These are phyloP conservation scores for Sanghuangporus sanghuang DNA, from an alignment of 1,284 basidiomycete species.

Conservation along the genomic window DNA sequence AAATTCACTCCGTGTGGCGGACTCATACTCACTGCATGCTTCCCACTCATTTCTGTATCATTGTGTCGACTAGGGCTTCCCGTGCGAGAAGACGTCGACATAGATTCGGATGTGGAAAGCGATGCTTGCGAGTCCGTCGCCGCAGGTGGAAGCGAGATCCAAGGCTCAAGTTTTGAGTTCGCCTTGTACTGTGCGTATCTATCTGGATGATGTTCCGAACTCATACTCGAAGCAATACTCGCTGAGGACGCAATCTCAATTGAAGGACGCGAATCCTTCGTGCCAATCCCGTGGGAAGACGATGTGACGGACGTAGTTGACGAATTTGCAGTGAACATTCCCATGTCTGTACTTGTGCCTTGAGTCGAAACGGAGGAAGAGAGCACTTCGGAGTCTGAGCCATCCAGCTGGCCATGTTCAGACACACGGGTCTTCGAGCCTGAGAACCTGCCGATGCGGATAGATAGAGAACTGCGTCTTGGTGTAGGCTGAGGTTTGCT, in stretches of 20 bases:
- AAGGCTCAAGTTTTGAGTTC: conserved; percentile 9
- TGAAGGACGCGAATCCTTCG: conserved; percentile 11
- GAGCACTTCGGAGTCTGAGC: conserved; percentile 14
- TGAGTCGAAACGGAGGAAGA: conserved; percentile 13
- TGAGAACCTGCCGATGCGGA: conserved; percentile 10
- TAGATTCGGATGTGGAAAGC: conserved; percentile 12
- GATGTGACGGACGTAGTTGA: conserved; percentile 15
- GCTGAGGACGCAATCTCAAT: conserved; percentile 11
- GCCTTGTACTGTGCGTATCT: conserved; percentile 2
- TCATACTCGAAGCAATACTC: conserved; percentile 2
- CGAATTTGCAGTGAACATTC: conserved; percentile 12
- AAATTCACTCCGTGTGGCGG: conserved; percentile 1
- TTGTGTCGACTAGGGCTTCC: neutral
- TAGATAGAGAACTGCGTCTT: conserved; percentile 12
- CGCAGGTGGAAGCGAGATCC: neutral
- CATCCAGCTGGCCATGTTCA: conserved; percentile 7
- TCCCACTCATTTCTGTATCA: neutral
- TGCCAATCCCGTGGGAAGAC: neutral
- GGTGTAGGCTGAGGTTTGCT: neutral
- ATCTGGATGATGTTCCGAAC: neutral
- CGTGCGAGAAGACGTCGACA: neutral
- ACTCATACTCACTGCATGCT: neutral
- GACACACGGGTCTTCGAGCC: conserved; percentile 2
- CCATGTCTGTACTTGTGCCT: neutral
- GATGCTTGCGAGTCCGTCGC: conserved; percentile 11